Evolutionary conservation across 345 rosid species (phyloP), one percentile per base, ranked within the genome.

Genomic region (Lepidium africanum): DNA sequence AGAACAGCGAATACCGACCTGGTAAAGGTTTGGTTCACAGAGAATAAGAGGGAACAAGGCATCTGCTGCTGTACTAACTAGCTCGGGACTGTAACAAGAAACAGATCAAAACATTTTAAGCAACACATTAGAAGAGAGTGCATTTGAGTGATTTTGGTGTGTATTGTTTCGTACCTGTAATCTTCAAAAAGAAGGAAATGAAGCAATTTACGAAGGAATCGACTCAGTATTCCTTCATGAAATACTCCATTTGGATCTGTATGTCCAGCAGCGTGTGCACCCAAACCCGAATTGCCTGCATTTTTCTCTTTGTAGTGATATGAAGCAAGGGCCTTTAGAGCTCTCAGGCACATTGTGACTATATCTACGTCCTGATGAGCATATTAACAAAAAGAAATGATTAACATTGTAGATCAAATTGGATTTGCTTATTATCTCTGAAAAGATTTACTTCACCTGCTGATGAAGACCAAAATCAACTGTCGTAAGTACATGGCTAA

Each of bases 11-110:
- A 35, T 25, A 70, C 62, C 6, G 32, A 94, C 99, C 99, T 89
- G 97, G 84, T 84, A 94, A 59, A 91, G 80, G 71, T 69, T 78
- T 78, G 87, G 96, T 69, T 94, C 99, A 40, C 96, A 89, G 54
- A 94, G 97, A 64, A 94, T 89, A 81, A 94, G 78, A 3, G 99
- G 97, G 76, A 94, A 81, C 64, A 94, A 86, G 45, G 99, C 93
- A 81, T 94, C 99, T 38, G 99, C 99, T 23, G 97, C 97, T 52
- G 92, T 80, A 50, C 96, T 74, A 39, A 94, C 97, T 69, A 94
- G 86, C 76, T 91, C 96, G 4, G 87, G 80, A 74, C 99, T 91
- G 69, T 61, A 61, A 60, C 23, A 70, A 67, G 48, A 60, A 37
- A 43, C 32, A 59, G 9, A 53, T 59, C 5, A 47, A 45, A 25